phyloP scores from a whole-genome alignment of 805 yeast genomes.

The Cyberlindnera nakhonratchasimensis region DNA sequence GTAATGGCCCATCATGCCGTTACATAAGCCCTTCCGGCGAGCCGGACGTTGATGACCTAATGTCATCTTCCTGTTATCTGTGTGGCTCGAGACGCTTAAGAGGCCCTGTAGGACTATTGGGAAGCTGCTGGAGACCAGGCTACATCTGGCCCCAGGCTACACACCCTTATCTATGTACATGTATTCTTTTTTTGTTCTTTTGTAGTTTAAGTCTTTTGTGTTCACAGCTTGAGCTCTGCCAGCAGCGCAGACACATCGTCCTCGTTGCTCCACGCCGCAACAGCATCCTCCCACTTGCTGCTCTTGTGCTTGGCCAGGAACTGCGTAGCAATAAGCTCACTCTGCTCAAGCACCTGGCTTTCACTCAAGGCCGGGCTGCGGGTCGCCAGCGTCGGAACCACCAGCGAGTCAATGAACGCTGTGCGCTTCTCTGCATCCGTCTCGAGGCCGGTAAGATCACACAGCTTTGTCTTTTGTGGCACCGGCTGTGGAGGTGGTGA shows the following conservation, averaged over 20 bases:
- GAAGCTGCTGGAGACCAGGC: too few species aligned
- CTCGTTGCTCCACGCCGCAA: constrained; percentile 18
- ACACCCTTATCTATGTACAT: not conserved
- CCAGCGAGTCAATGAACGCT: constrained; percentile 8
- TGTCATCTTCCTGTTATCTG: too few species aligned
- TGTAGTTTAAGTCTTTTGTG: not conserved
- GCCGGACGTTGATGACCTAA: too few species aligned
- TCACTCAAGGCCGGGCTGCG: constrained; percentile 8
- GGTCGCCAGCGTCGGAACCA: constrained; percentile 9
- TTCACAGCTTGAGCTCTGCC: constrained; percentile 7
- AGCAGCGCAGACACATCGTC: constrained; percentile 8
- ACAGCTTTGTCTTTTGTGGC: too few species aligned
- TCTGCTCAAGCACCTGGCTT: constrained; percentile 7
- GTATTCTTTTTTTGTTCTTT: not conserved
- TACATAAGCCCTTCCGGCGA: too few species aligned
- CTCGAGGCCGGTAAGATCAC: constrained; percentile 5
- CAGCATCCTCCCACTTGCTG: constrained; percentile 15
- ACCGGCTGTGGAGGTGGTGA: too few species aligned
- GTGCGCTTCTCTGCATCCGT: constrained; percentile 10
- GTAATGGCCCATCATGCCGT: too few species aligned
- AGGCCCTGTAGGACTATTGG: too few species aligned
- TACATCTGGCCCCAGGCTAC: too few species aligned
- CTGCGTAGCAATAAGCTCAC: constrained; percentile 4
- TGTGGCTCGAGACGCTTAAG: too few species aligned
- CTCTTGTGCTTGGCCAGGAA: constrained; percentile 8